A percentile compares a stretch with the other conserved stretches of the same genome.
phyloP scores from a whole-genome alignment of 257 asterid species.

The Euphrasia confusa region DNA sequence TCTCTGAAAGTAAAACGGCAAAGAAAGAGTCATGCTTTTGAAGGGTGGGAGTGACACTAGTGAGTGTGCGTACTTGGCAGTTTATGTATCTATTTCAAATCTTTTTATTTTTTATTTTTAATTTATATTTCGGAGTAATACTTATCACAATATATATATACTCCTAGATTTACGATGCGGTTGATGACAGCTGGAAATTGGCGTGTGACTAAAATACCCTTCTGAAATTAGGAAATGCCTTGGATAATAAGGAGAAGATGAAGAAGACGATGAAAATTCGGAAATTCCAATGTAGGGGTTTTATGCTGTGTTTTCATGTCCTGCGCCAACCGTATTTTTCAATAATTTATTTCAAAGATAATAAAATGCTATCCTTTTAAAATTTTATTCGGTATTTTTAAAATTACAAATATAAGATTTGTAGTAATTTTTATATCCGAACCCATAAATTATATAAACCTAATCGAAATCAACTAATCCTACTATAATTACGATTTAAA shows the following conservation, averaged over 20 bases:
- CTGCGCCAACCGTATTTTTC: no score
- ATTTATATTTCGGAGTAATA: slow-evolving; percentile 2
- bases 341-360: no score
- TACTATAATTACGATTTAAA: no score
- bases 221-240: slow-evolving; percentile 17
- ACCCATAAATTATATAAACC: no score
- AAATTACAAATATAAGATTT: no score
- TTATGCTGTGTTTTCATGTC: no score
- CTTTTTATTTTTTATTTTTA: slow-evolving; percentile 1
- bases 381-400: no score
- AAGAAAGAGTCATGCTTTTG: slow-evolving; percentile 31
- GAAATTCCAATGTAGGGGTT: slow-evolving; percentile 31
- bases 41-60: slow-evolving; percentile 11
- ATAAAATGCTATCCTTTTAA: no score
- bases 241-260: background rate
- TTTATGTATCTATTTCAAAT: slow-evolving; percentile 13
- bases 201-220: slow-evolving; percentile 44
- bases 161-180: slow-evolving; percentile 47
- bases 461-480: no score
- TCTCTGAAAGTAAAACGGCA: slow-evolving; percentile 32
- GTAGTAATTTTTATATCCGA: no score
- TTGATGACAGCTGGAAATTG: slow-evolving; percentile 49
- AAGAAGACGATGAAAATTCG: slow-evolving; percentile 18
- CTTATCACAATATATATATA: slow-evolving; percentile 20
- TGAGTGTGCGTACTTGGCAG: slow-evolving; percentile 7